Evolutionary conservation across 2,329 filamentous ascomycete genomes (phyloP).

Genomic region (Aspergillus costaricaensis): DNA sequence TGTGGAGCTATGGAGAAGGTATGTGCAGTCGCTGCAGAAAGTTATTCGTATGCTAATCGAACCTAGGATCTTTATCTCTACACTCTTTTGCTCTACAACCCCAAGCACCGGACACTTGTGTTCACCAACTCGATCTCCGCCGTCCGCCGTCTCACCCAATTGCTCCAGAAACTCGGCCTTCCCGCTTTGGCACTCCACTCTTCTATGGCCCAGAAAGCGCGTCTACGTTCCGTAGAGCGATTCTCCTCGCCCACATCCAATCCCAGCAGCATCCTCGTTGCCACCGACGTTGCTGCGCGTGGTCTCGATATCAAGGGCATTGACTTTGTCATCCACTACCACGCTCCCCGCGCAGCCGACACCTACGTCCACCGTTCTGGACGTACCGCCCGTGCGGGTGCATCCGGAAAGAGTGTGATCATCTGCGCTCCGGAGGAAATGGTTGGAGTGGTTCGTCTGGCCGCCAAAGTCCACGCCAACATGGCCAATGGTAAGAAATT

Average conservation of each 20-base stretch:
- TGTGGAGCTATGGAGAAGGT: constrained; percentile 93
- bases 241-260: constrained; percentile 67
- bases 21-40: constrained; percentile 20
- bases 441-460: constrained; percentile 75
- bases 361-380: constrained; percentile 95
- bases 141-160: constrained; percentile 79
- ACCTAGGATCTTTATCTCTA: constrained; percentile 86
- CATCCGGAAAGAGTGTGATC: constrained; percentile 77
- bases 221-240: constrained; percentile 85
- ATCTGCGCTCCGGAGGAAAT: constrained; percentile 93
- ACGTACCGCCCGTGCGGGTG: constrained; percentile 82
- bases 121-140: constrained; percentile 97
- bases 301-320: constrained; percentile 92
- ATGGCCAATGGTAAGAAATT: constrained; percentile 60
- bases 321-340: constrained; percentile 90
- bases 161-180: constrained; percentile 79
- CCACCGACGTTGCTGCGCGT: constrained; percentile 90
- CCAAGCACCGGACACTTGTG: constrained; percentile 77
- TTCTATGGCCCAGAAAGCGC: constrained; percentile 93
- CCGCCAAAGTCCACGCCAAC: constrained; percentile 80
- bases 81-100: constrained; percentile 78
- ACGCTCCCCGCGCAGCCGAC: constrained; percentile 87
- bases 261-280: constrained; percentile 71
- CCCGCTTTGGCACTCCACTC: constrained; percentile 81
- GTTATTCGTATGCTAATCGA: constrained; percentile 3